Evolutionary conservation across 2,329 filamentous ascomycete species (phyloP), one percentile per base, ranked within the genome.

Genomic region (Podosphaera xanthii): DNA sequence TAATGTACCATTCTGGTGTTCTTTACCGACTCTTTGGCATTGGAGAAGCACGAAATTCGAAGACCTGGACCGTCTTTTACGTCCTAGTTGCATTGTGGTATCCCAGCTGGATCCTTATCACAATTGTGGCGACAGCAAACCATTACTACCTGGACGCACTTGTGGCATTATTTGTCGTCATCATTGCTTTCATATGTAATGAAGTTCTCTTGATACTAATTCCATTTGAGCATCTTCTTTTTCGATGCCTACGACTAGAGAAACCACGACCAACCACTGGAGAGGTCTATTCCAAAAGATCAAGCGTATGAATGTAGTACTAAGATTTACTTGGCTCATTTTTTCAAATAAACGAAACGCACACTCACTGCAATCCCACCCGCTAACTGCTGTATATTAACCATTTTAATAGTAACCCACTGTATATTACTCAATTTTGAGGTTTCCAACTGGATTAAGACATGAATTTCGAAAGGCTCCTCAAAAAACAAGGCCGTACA

Each of bases 51-150:
- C 68, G 71, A 58, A 75, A 75, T 63, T 69, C 63, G 10, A 65
- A 65, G 30, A 70, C 71, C 50, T 74, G 73, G 71, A 73, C 72
- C 58, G 56, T 71, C 4, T 74, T 74, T 61, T 76, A 75, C 58
- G 62, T 71, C 2, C 22, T 70, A 2, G 53, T 75, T 4, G 75
- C 72, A 7, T 59, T 76, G 40, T 68, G 66, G 42, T 77, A 77
- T 63, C 75, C 75, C 1, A 59, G 66, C 3, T 72, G 73, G 63
- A 75, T 77, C 54, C 64, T 77, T 38, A 69, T 71, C 10, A 74
- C 72, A 0, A 78, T 78, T 61, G 73, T 78, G 9, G 75, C 75
- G 14, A 79, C 76, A 0, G 76, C 76, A 31, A 79, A 79, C 62
- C 76, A 78, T 64, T 78, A 77, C 64, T 77, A 73, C 65, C 70